Conservation (phyloP, 1,139 yeast genomes). For the Yamadazyma mexicana region DNA sequence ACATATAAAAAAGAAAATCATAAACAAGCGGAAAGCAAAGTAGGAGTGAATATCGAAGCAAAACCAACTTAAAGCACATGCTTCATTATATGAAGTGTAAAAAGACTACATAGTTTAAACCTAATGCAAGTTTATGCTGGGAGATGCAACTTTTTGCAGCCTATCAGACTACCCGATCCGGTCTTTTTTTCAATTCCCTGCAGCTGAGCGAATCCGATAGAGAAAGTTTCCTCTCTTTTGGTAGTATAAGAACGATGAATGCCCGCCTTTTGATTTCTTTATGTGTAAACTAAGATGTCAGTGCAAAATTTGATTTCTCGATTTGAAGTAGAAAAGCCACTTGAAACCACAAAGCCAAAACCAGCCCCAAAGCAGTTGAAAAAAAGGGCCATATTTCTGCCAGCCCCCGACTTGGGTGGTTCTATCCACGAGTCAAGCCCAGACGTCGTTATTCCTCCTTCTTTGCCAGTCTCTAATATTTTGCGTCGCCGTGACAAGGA, state of each 20-base stretch:
- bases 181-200: not conserved
- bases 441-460: not conserved
- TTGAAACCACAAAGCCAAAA: not conserved
- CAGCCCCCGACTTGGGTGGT: not conserved
- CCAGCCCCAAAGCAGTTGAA: not conserved
- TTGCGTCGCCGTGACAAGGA: not conserved
- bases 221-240: too few species aligned
- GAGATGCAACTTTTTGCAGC: not conserved
- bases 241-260: too few species aligned
- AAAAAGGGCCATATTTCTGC: not conserved
- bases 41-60: conserved; percentile 1
- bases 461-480: not conserved
- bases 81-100: not conserved
- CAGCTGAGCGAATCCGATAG: too few species aligned
- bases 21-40: conserved; percentile 51
- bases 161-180: not conserved
- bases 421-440: not conserved
- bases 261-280: not conserved
- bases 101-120: too few species aligned
- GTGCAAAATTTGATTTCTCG: conserved; percentile 6
- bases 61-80: too few species aligned
- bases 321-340: conserved; percentile 1
- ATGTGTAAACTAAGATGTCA: not conserved
- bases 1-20: conserved; percentile 78
- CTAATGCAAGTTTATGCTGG: not conserved